These are phyloP conservation scores for Candida pini DNA, from an alignment of 805 yeast genomes.

Conservation along the genomic window DNA sequence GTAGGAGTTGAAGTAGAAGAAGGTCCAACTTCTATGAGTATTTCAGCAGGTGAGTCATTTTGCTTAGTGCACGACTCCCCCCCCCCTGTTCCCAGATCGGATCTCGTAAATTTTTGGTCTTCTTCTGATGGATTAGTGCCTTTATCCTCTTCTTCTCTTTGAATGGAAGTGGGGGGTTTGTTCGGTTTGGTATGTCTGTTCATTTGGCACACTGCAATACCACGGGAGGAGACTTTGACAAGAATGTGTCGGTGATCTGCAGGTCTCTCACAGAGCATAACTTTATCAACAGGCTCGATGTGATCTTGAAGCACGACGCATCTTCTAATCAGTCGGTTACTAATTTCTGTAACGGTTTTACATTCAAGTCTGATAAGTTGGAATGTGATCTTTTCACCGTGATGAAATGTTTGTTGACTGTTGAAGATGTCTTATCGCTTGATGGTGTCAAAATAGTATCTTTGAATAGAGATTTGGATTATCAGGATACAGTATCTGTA, in stretches of 20 bases:
- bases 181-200: too few species aligned
- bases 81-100: too few species aligned
- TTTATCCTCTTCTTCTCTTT: too few species aligned
- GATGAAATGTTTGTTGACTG: slow-evolving; percentile 3
- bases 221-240: slow-evolving; percentile 4
- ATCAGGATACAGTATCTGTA: slow-evolving; percentile 28
- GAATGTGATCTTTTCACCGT: slow-evolving; percentile 6
- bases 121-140: too few species aligned
- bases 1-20: neutral
- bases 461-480: slow-evolving; percentile 19
- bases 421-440: neutral
- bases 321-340: neutral
- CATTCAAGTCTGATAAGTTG: slow-evolving; percentile 2
- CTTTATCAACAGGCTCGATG: slow-evolving; percentile 22
- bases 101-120: too few species aligned
- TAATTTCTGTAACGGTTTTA: neutral
- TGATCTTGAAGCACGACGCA: slow-evolving; percentile 11
- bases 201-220: slow-evolving; percentile 19
- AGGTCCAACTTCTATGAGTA: too few species aligned
- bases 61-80: too few species aligned
- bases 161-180: too few species aligned
- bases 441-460: slow-evolving; percentile 11
- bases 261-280: slow-evolving; percentile 18
- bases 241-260: neutral
- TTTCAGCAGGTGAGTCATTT: too few species aligned